These are phyloP conservation scores for Fomitopsis serialis DNA, from an alignment of 768 basidiomycete species.

Conservation along the genomic window DNA sequence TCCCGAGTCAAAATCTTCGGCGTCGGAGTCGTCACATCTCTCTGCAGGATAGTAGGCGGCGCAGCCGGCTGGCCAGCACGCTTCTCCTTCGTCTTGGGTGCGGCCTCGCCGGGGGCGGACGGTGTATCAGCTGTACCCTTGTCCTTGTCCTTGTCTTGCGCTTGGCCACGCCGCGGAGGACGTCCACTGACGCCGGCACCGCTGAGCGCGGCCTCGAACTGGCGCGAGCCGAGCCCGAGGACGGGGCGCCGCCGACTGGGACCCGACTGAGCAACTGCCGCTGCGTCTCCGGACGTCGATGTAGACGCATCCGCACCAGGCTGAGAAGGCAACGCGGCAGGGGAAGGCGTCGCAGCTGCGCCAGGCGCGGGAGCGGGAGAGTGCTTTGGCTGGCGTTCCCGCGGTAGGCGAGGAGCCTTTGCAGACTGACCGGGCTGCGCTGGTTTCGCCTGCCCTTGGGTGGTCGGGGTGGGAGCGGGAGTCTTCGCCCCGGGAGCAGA, in stretches of 20 bases:
- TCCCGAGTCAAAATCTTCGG: slow-evolving; percentile 13
- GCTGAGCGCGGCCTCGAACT: slow-evolving; percentile 69
- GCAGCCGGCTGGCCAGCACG: slow-evolving; percentile 1
- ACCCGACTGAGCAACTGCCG: slow-evolving; percentile 13
- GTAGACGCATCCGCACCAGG: slow-evolving; percentile 8
- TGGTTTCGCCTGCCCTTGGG: not conserved
- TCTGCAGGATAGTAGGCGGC: slow-evolving; percentile 13
- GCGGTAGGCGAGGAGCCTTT: slow-evolving; percentile 10
- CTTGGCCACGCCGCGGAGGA: slow-evolving; percentile 30
- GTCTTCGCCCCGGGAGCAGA: slow-evolving; percentile 7
- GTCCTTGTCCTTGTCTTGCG: slow-evolving; percentile 24
- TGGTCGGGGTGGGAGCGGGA: not conserved
- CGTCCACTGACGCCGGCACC: slow-evolving; percentile 45
- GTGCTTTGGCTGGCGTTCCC: slow-evolving; percentile 14
- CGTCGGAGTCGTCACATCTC: slow-evolving; percentile 7
- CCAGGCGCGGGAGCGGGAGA: slow-evolving; percentile 4
- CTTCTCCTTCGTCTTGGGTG: slow-evolving; percentile 4
- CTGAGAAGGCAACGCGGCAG: slow-evolving; percentile 18
- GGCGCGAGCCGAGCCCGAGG: slow-evolving; percentile 57
- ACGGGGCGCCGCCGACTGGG: slow-evolving; percentile 48
- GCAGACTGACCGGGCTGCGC: not conserved
- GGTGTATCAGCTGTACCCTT: not conserved
- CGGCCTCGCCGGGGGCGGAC: not conserved
- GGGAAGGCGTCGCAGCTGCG: slow-evolving; percentile 11
- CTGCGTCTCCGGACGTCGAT: not conserved